Conservation (phyloP, 371 early-diverging fungal species). For the Apophysomyces ossiformis region DNA sequence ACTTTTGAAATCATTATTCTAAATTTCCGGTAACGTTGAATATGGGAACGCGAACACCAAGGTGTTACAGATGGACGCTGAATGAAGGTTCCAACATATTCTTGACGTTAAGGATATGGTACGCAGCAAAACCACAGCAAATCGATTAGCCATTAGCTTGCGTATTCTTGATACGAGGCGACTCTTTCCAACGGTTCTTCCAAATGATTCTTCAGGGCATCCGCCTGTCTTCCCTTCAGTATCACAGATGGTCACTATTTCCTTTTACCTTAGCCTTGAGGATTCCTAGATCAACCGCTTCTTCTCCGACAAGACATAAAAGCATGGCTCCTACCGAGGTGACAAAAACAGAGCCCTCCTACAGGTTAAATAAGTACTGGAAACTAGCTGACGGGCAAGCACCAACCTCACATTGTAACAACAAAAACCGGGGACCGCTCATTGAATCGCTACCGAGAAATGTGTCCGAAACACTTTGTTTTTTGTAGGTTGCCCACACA, state of each 20-base stretch:
- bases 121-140: background rate
- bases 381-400: background rate
- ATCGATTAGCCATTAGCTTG: background rate
- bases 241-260: background rate
- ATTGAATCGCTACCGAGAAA: conserved; percentile 34
- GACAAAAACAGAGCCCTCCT: conserved; percentile 72
- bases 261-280: conserved; percentile 68
- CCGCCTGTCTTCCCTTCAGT: conserved; percentile 28
- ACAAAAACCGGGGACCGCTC: conserved; percentile 54
- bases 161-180: conserved; percentile 41
- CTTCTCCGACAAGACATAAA: conserved; percentile 71
- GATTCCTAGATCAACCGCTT: conserved; percentile 68
- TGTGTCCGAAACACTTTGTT: conserved; percentile 38
- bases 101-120: no score
- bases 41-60: no score
- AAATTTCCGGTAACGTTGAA: no score
- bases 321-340: conserved; percentile 68
- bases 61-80: no score
- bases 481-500: conserved; percentile 80
- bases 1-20: no score
- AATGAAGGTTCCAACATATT: no score
- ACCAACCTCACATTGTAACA: conserved; percentile 72
- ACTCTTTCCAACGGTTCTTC: conserved; percentile 62
- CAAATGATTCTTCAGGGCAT: conserved; percentile 61
- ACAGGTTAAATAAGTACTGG: background rate